Percentiles rank a stretch among this genome's conserved stretches.
Evolutionary conservation across 2,329 filamentous ascomycete species (phyloP).

Genomic region (Hysterium pulicare): DNA sequence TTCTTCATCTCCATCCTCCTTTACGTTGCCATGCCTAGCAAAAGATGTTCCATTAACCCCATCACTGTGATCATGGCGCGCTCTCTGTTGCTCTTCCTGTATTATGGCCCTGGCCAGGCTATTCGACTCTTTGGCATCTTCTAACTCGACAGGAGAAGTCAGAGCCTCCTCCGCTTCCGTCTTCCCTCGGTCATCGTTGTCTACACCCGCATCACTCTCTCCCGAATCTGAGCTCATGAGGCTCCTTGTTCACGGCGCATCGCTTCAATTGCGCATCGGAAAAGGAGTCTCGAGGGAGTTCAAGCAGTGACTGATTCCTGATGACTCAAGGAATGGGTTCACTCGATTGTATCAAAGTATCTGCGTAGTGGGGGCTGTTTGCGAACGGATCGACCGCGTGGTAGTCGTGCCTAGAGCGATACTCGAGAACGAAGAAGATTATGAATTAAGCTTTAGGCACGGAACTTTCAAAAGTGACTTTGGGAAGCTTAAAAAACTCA

Average conservation of each 20-base stretch:
- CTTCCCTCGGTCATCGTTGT: constrained; percentile 51
- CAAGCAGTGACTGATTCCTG: not conserved
- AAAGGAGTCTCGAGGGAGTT: not conserved
- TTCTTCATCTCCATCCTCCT: constrained; percentile 19
- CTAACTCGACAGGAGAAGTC: constrained; percentile 52
- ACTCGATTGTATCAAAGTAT: not conserved
- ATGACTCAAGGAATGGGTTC: not conserved
- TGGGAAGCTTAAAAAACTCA: too few relatives aligned
- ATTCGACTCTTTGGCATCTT: constrained; percentile 21
- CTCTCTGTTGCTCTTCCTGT: constrained; percentile 17
- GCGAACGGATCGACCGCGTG: too few relatives aligned
- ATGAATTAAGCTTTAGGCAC: too few relatives aligned
- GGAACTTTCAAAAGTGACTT: too few relatives aligned
- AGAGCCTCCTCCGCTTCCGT: constrained; percentile 49
- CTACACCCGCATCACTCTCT: constrained; percentile 60
- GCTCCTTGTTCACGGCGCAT: constrained; percentile 51
- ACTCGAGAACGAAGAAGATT: too few relatives aligned
- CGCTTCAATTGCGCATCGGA: constrained; percentile 39
- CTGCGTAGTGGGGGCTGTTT: constrained; percentile 10
- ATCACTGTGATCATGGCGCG: constrained; percentile 19
- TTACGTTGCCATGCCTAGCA: constrained; percentile 23
- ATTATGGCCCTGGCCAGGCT: constrained; percentile 8
- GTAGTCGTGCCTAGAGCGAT: too few relatives aligned
- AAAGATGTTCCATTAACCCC: constrained; percentile 30
- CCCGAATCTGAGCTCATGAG: constrained; percentile 68